These are phyloP conservation scores for Suhomyces coccinellae DNA, from an alignment of 1,139 yeast genomes.

Conservation along the genomic window DNA sequence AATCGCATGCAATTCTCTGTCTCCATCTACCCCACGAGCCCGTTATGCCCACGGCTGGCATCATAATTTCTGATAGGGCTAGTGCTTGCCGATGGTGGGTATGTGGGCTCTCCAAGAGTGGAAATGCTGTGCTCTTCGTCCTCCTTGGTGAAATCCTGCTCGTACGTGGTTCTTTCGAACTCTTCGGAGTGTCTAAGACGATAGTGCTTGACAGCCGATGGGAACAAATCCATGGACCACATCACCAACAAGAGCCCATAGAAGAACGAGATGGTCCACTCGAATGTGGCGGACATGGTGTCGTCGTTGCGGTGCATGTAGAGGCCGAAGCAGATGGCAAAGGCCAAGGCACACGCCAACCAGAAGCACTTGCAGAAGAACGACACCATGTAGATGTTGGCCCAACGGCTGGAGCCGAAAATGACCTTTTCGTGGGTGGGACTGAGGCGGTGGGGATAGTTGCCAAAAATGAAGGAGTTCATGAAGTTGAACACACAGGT, in stretches of 20 bases:
- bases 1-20: no score
- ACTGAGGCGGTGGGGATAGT: constrained; percentile 42
- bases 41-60: not conserved
- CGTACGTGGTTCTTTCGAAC: constrained; percentile 4
- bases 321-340: constrained; percentile 71
- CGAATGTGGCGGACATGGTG: constrained; percentile 60
- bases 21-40: not conserved
- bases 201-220: constrained; percentile 47
- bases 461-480: constrained; percentile 64
- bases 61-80: constrained; percentile 10
- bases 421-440: constrained; percentile 44
- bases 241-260: constrained; percentile 70
- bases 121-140: constrained; percentile 11
- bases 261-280: constrained; percentile 84
- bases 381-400: constrained; percentile 50
- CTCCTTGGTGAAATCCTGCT: constrained; percentile 2
- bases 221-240: constrained; percentile 70
- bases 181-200: constrained; percentile 19
- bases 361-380: constrained; percentile 60
- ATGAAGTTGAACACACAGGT: constrained; percentile 62
- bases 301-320: constrained; percentile 38
- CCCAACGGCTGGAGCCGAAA: constrained; percentile 40
- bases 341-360: constrained; percentile 64
- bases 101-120: constrained; percentile 13
- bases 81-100: constrained; percentile 1